A percentile compares a stretch with the other conserved stretches of the same genome.
Evolutionary conservation across 2,329 filamentous ascomycete species (phyloP).

Genomic region (Escovopsis sp.): DNA sequence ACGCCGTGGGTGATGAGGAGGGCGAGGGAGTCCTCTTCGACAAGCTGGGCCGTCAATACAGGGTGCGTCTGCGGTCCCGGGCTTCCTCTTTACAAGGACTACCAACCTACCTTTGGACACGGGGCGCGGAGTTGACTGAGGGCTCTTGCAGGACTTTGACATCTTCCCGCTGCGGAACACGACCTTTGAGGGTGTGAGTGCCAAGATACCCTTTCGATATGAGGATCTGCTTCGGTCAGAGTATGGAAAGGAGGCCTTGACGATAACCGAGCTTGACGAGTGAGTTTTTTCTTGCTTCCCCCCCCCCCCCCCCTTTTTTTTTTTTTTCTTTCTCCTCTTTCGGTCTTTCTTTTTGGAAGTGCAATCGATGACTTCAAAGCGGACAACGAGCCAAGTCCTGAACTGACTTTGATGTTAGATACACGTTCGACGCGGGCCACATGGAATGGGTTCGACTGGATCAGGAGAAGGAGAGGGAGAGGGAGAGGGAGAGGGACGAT

Average conservation of each 20-base stretch:
- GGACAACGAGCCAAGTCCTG: too few species aligned
- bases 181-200: conserved; percentile 50
- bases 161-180: conserved; percentile 57
- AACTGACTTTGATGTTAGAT: conserved; percentile 15
- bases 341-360: too few species aligned
- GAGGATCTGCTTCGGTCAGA: conserved; percentile 43
- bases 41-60: conserved; percentile 36
- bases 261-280: conserved; percentile 36
- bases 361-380: too few species aligned
- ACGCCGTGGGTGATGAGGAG: conserved; percentile 28
- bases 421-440: conserved; percentile 25
- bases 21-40: conserved; percentile 32
- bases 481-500: too few species aligned
- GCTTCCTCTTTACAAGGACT: too few species aligned
- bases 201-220: conserved; percentile 51
- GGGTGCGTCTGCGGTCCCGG: conserved; percentile 16
- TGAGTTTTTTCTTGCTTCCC: too few species aligned
- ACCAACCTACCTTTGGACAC: too few species aligned
- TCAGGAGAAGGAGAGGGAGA: too few species aligned
- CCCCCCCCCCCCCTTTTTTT: too few species aligned
- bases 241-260: conserved; percentile 38
- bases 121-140: too few species aligned
- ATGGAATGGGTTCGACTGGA: conserved; percentile 18
- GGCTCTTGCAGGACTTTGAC: conserved; percentile 36
- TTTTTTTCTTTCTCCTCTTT: too few species aligned